phyloP scores from a whole-genome alignment of 257 asterid genomes.

The Rauvolfia tetraphylla region DNA sequence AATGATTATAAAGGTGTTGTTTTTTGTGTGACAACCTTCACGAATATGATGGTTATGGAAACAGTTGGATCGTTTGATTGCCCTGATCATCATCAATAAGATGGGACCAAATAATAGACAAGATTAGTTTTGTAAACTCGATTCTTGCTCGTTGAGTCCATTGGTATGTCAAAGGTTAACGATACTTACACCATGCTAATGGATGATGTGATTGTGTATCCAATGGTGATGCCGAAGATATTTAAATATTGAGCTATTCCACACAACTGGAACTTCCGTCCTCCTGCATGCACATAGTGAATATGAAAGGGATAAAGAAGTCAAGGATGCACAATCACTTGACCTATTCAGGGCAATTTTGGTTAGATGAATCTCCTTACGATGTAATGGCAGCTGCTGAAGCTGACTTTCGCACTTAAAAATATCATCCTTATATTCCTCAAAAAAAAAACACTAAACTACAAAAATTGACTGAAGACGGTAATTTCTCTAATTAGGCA shows the following conservation, averaged over 20 bases:
- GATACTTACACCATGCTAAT: constrained; percentile 35
- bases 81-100: constrained; percentile 14
- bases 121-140: not conserved
- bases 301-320: not conserved
- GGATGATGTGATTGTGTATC: constrained; percentile 49
- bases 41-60: constrained; percentile 23
- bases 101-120: not conserved
- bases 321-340: no score
- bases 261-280: constrained; percentile 38
- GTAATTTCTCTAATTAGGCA: no score
- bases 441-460: no score
- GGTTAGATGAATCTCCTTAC: no score
- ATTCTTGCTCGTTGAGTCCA: no score
- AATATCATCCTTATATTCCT: no score
- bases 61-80: constrained; percentile 31
- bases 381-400: no score
- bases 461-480: no score
- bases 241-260: constrained; percentile 57
- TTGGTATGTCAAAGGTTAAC: not conserved
- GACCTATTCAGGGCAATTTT: no score
- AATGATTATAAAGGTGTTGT: constrained; percentile 22
- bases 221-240: constrained; percentile 50
- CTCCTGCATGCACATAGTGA: constrained; percentile 32
- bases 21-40: constrained; percentile 23
- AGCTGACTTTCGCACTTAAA: no score